phyloP scores from a whole-genome alignment of 257 asterid species.

The Jaltomata sinuosa region DNA sequence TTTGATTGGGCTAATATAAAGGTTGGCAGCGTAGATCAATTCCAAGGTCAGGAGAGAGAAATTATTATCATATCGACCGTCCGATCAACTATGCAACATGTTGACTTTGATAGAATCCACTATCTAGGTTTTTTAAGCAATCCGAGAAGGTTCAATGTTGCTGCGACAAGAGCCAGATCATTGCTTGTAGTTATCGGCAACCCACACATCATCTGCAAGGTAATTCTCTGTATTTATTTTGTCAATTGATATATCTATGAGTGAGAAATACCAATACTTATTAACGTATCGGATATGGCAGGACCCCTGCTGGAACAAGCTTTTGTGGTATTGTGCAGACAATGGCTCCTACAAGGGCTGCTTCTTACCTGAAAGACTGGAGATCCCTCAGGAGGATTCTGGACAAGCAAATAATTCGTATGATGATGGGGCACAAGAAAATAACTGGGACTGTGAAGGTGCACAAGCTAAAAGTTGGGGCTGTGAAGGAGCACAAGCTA shows the following conservation, averaged over 20 bases:
- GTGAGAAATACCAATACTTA: not conserved
- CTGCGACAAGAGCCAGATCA: constrained; percentile 77
- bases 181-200: constrained; percentile 81
- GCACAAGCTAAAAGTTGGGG: not conserved
- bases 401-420: not conserved
- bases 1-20: constrained; percentile 28
- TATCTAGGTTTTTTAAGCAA: constrained; percentile 90
- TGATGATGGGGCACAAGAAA: not conserved
- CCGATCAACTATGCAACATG: constrained; percentile 79
- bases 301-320: constrained; percentile 77
- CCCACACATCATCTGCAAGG: constrained; percentile 98
- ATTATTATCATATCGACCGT: constrained; percentile 87
- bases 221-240: constrained; percentile 16
- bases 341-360: constrained; percentile 74
- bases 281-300: constrained; percentile 21
- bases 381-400: constrained; percentile 10
- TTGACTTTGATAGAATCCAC: constrained; percentile 66
- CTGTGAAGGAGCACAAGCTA: not conserved
- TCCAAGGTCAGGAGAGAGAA: constrained; percentile 86
- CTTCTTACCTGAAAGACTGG: constrained; percentile 61
- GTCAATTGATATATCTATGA: not conserved
- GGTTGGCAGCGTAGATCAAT: constrained; percentile 96
- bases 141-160: constrained; percentile 91
- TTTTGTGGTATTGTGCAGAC: constrained; percentile 83
- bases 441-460: not conserved